Percentiles rank a stretch among this genome's conserved stretches.
phyloP scores from a whole-genome alignment of 78 protist species.

The Cavenderia fasciculata region DNA sequence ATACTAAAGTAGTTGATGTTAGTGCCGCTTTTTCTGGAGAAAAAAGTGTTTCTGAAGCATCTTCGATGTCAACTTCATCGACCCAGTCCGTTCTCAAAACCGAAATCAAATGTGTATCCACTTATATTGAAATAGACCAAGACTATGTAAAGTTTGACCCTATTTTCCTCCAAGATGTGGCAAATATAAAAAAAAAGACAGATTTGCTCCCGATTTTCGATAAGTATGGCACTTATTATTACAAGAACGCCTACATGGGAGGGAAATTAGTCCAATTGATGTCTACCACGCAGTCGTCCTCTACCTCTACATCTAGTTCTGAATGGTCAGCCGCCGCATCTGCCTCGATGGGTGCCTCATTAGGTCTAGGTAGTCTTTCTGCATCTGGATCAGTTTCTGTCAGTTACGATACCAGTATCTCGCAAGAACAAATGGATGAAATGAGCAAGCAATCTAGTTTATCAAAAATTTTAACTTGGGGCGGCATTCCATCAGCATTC shows the following conservation, averaged over 20 bases:
- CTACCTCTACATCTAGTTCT: too few species aligned
- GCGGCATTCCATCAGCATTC: too few species aligned
- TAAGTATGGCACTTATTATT: conserved; percentile 24
- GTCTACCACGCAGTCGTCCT: too few species aligned
- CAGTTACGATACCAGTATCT: too few species aligned
- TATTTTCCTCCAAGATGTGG: not conserved
- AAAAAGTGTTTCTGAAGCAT: not conserved
- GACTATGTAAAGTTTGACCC: not conserved
- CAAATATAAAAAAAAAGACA: not conserved
- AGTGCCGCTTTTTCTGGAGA: not conserved
- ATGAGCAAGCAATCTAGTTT: too few species aligned
- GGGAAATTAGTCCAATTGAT: not conserved
- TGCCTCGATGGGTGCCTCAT: too few species aligned
- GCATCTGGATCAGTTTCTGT: too few species aligned
- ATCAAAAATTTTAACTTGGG: too few species aligned
- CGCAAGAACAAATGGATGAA: too few species aligned
- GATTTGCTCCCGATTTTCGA: not conserved
- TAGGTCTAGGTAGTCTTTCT: too few species aligned
- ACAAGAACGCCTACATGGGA: conserved; percentile 5
- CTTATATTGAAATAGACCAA: conserved; percentile 9
- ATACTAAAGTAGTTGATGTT: not conserved
- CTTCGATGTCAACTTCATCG: not conserved
- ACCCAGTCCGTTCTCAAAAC: not conserved
- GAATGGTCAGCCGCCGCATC: too few species aligned
- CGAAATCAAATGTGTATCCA: not conserved